Evolutionary conservation across 208 protist genomes (phyloP).

Genomic region (Trypanosoma brucei): DNA sequence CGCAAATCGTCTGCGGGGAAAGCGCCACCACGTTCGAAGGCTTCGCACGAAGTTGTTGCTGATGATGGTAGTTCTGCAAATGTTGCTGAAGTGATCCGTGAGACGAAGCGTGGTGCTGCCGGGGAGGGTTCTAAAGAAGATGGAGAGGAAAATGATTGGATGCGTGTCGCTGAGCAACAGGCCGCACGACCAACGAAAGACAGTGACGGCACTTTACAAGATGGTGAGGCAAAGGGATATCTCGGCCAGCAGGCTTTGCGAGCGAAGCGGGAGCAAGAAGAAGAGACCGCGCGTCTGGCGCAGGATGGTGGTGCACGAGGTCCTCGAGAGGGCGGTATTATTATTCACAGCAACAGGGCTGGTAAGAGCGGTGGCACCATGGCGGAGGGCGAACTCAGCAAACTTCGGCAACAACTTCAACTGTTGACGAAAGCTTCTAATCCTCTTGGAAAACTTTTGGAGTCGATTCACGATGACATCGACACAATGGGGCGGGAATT

Average conservation of each 20-base stretch:
- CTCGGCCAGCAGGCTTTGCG: constrained; percentile 82
- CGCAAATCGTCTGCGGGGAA: constrained; percentile 36
- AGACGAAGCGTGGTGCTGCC: constrained; percentile 30
- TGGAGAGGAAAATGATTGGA: constrained; percentile 62
- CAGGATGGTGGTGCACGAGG: constrained; percentile 10
- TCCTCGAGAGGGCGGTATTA: constrained; percentile 41
- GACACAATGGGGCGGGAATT: constrained; percentile 86
- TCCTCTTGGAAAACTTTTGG: constrained; percentile 81
- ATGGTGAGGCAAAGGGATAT: constrained; percentile 61
- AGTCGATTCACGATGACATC: constrained; percentile 85
- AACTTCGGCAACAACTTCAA: constrained; percentile 84
- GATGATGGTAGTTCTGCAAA: constrained; percentile 32
- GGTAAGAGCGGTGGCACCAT: constrained; percentile 31
- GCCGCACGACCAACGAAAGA: constrained; percentile 30
- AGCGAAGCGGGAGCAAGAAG: constrained; percentile 79
- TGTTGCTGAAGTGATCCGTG: constrained; percentile 55
- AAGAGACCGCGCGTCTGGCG: constrained; percentile 22
- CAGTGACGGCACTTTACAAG: constrained; percentile 33
- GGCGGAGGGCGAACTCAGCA: constrained; percentile 67
- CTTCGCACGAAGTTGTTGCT: constrained; percentile 69
- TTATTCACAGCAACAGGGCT: constrained; percentile 52
- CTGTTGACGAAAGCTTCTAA: constrained; percentile 88
- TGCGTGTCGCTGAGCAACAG: constrained; percentile 73
- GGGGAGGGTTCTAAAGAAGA: constrained; percentile 22
- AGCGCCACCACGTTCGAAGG: constrained; percentile 69